Evolutionary conservation across 805 yeast species (phyloP), one percentile per base, ranked within the genome.

Genomic region (Metschnikowia vanudenii): DNA sequence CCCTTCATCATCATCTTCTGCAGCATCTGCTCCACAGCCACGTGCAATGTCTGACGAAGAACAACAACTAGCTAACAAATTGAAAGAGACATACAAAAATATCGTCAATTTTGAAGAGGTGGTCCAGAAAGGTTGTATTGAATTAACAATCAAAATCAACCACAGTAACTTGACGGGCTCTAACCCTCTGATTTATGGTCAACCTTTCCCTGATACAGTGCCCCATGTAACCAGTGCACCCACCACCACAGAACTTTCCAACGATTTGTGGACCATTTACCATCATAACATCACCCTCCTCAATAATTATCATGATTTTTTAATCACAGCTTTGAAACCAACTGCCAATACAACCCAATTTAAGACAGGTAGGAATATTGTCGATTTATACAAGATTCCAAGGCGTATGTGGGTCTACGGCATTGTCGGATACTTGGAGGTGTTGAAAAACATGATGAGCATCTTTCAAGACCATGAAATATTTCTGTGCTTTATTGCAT

Each of bases 391-490:
- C 62, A 81, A 89, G 62, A 85, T 87, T 36, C 87, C 88, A 30
- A 73, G 92, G 56, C 70, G 94, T 55, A 73, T 87, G 72, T 87
- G 94, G 94, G 91, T 87, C 8, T 86, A 86, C 62, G 95, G 95
- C 20, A 81, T 88, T 12, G 91, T 86, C 13, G 88, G 91, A 16
- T 85, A 86, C 55, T 65, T 85, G 41, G 94, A 85, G 61, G 89
- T 85, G 6, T 67, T 85, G 57, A 85, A 85, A 60, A 85, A 84
- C 61, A 84, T 85, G 39, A 80, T 82, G 50, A 82, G 85, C 16
- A 80, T 85, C 18, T 85, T 84, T 57, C 80, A 80, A 57, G 91
- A 85, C 53, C 91, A 86, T 55, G 91, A 85, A 59, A 84, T 85
- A 13, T 84, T 88, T 59, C 80, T 83, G 47, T 84, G 88, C 51